phyloP scores from a whole-genome alignment of 352 stramenopile species.

The Globisporangium sylvaticum region DNA sequence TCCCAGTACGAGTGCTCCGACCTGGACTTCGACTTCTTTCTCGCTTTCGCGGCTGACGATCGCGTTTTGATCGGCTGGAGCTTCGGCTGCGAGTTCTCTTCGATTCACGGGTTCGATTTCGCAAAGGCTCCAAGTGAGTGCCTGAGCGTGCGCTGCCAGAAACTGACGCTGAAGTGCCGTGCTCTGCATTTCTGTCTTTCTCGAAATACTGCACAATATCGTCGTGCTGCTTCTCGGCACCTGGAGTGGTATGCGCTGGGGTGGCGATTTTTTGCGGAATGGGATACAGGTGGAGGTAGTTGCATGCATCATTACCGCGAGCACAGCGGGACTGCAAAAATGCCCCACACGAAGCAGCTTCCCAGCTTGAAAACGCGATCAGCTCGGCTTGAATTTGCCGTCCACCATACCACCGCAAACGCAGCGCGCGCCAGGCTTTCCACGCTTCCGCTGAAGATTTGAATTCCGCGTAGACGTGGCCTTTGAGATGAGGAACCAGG shows the following conservation, averaged over 20 bases:
- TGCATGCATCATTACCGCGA: constrained; percentile 15
- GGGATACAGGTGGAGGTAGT: constrained; percentile 17
- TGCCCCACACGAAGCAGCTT: constrained; percentile 13
- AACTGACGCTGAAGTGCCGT: not conserved
- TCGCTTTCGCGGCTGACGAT: not conserved
- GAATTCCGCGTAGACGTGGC: constrained; percentile 29
- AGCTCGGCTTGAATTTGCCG: constrained; percentile 15
- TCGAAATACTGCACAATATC: constrained; percentile 13
- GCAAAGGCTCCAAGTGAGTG: not conserved
- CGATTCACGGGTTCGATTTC: not conserved
- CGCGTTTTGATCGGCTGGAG: not conserved
- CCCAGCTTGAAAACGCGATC: constrained; percentile 11
- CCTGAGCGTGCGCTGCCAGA: not conserved
- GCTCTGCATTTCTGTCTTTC: not conserved
- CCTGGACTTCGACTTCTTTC: not conserved
- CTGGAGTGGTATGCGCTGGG: not conserved
- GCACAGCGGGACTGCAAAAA: constrained; percentile 13
- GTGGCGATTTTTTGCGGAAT: not conserved
- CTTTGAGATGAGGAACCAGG: constrained; percentile 16
- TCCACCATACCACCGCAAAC: constrained; percentile 20
- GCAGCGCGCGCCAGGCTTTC: constrained; percentile 14
- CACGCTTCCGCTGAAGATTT: constrained; percentile 10
- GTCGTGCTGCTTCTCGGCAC: not conserved
- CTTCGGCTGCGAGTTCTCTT: not conserved
- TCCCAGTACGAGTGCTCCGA: not conserved